These are phyloP conservation scores for Geotrichum macrosporum DNA, from an alignment of 1,139 yeast genomes.

Conservation along the genomic window DNA sequence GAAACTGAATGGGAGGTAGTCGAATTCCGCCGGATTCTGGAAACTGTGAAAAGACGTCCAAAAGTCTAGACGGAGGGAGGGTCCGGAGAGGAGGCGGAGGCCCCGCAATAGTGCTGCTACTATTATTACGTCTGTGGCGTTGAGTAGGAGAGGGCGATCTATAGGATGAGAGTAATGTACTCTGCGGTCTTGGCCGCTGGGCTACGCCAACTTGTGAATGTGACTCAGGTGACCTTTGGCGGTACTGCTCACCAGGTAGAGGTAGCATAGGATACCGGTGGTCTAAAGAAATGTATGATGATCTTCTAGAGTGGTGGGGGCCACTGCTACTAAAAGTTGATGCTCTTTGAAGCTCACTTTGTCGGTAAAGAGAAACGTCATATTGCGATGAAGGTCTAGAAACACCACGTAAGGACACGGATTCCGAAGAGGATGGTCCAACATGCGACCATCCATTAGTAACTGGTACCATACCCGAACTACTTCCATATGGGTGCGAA, in stretches of 20 bases:
- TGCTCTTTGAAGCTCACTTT: constrained; percentile 5
- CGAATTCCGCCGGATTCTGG: constrained; percentile 12
- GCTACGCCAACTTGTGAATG: background rate
- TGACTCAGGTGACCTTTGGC: background rate
- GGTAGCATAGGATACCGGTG: constrained; percentile 11
- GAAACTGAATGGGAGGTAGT: constrained; percentile 17
- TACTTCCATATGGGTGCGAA: constrained; percentile 13
- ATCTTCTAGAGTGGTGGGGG: background rate
- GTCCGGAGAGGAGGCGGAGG: background rate
- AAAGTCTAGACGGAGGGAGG: constrained; percentile 3
- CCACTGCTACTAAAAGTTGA: background rate
- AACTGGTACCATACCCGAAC: background rate
- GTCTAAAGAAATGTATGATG: constrained; percentile 4
- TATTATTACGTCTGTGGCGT: constrained; percentile 4
- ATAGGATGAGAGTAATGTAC: constrained; percentile 2
- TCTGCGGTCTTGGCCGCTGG: constrained; percentile 3
- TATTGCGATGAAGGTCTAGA: background rate
- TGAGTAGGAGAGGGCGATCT: constrained; percentile 10
- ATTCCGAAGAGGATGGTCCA: background rate
- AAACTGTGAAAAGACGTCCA: background rate
- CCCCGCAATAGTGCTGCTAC: background rate
- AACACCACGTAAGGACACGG: background rate
- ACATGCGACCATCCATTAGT: constrained; percentile 1
- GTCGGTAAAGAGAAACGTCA: constrained; percentile 3
- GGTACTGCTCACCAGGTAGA: constrained; percentile 7